These are phyloP conservation scores for Paecilomyces niveus DNA, from an alignment of 2,329 filamentous ascomycete genomes.

Conservation along the genomic window DNA sequence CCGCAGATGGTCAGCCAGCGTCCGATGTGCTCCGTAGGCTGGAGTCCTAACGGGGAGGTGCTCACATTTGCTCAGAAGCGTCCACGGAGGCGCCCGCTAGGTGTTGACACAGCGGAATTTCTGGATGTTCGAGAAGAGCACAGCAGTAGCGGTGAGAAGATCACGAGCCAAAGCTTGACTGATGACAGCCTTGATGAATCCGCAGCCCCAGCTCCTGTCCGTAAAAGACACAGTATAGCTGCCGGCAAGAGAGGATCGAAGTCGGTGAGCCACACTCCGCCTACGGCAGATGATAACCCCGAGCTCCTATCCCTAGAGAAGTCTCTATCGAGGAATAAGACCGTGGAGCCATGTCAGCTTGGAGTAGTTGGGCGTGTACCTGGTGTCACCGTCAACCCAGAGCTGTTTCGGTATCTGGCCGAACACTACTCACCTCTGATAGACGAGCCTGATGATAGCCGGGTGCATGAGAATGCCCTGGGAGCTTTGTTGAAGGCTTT, in stretches of 20 bases:
- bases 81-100: slow-evolving; percentile 34
- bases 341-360: slow-evolving; percentile 37
- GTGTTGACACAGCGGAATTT: slow-evolving; percentile 33
- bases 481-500: slow-evolving; percentile 37
- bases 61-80: slow-evolving; percentile 49
- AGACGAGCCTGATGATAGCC: slow-evolving; percentile 16
- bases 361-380: slow-evolving; percentile 45
- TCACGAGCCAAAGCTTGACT: slow-evolving; percentile 44
- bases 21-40: slow-evolving; percentile 49
- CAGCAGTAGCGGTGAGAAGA: slow-evolving; percentile 40
- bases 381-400: slow-evolving; percentile 37
- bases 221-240: slow-evolving; percentile 40
- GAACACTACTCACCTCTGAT: slow-evolving; percentile 35
- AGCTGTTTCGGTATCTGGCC: slow-evolving; percentile 37
- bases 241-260: slow-evolving; percentile 43
- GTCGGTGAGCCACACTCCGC: slow-evolving; percentile 49
- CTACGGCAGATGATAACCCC: slow-evolving; percentile 38
- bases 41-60: slow-evolving; percentile 53
- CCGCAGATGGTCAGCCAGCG: slow-evolving; percentile 53
- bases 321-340: slow-evolving; percentile 37
- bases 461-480: slow-evolving; percentile 18
- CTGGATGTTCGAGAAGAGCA: slow-evolving; percentile 35
- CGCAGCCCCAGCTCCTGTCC: slow-evolving; percentile 44
- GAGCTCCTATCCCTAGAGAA: slow-evolving; percentile 47
- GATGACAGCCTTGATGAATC: slow-evolving; percentile 54